Evolutionary conservation across 768 basidiomycete genomes (phyloP).

Genomic region (Trametes elegans): DNA sequence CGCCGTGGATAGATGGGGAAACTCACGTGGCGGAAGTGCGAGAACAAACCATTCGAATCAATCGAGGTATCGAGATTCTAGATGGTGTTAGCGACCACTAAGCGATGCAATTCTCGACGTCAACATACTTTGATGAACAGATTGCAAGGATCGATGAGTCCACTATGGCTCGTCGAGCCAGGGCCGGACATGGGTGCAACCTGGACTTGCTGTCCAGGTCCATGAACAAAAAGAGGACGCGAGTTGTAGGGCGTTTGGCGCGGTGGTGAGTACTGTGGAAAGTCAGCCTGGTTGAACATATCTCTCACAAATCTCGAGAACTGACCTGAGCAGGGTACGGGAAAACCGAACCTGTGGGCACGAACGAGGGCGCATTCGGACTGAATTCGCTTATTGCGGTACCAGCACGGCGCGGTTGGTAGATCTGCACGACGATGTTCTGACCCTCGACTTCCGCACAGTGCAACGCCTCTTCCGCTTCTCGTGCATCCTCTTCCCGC

Average conservation of each 20-base stretch:
- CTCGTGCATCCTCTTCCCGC: slow-evolving; percentile 80
- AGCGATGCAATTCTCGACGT: slow-evolving; percentile 20
- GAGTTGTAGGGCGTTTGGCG: slow-evolving; percentile 45
- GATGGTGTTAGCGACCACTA: too few relatives aligned
- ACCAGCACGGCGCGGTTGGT: slow-evolving; percentile 61
- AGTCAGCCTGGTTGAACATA: background rate
- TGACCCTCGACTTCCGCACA: slow-evolving; percentile 81
- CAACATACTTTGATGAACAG: slow-evolving; percentile 76
- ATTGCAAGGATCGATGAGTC: slow-evolving; percentile 88
- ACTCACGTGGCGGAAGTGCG: slow-evolving; percentile 76
- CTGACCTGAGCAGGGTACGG: slow-evolving; percentile 62
- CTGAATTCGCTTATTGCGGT: slow-evolving; percentile 62
- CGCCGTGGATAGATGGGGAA: background rate
- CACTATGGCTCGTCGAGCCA: slow-evolving; percentile 81
- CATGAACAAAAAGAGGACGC: slow-evolving; percentile 67
- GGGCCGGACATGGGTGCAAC: slow-evolving; percentile 71
- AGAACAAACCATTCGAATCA: slow-evolving; percentile 81
- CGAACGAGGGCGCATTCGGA: slow-evolving; percentile 70
- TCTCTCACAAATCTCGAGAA: background rate
- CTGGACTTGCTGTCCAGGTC: slow-evolving; percentile 89
- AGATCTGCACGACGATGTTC: slow-evolving; percentile 81
- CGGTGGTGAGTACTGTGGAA: slow-evolving; percentile 65
- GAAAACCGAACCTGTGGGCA: slow-evolving; percentile 66
- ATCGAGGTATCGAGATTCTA: slow-evolving; percentile 88
- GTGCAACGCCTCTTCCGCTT: slow-evolving; percentile 80